phyloP scores from a whole-genome alignment of 306 rosid species.

The Cucumis sativus region DNA sequence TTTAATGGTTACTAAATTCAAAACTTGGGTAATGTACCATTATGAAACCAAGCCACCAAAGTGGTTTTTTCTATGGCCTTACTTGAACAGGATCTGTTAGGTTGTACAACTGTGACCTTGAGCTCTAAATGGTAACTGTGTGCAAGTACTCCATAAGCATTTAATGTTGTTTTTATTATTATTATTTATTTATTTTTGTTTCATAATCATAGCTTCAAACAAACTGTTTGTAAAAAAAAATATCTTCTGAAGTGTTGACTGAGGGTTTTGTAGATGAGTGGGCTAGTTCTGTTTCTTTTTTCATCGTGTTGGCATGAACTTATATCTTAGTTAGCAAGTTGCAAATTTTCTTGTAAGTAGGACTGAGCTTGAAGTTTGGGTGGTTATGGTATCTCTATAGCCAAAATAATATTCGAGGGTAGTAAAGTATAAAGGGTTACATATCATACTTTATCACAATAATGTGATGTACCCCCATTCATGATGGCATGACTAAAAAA shows the following conservation, averaged over 20 bases:
- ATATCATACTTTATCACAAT: background rate
- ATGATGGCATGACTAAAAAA: background rate
- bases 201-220: too few relatives aligned
- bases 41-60: too few relatives aligned
- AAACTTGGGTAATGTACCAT: too few relatives aligned
- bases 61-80: too few relatives aligned
- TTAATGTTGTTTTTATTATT: too few relatives aligned
- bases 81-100: too few relatives aligned
- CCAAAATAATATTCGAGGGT: background rate
- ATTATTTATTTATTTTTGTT: too few relatives aligned
- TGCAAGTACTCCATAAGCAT: too few relatives aligned
- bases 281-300: background rate
- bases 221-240: too few relatives aligned
- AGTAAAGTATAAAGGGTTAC: background rate
- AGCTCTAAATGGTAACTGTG: too few relatives aligned
- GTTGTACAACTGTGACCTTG: too few relatives aligned
- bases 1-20: too few relatives aligned
- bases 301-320: background rate
- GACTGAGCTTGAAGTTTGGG: background rate
- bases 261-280: background rate
- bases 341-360: background rate
- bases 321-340: background rate
- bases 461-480: background rate
- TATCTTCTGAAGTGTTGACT: background rate
- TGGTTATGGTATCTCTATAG: background rate